A percentile compares a stretch with the other conserved stretches of the same genome.
Evolutionary conservation across 2,329 filamentous ascomycete species (phyloP).

Genomic region (Cordyceps fumosorosea): DNA sequence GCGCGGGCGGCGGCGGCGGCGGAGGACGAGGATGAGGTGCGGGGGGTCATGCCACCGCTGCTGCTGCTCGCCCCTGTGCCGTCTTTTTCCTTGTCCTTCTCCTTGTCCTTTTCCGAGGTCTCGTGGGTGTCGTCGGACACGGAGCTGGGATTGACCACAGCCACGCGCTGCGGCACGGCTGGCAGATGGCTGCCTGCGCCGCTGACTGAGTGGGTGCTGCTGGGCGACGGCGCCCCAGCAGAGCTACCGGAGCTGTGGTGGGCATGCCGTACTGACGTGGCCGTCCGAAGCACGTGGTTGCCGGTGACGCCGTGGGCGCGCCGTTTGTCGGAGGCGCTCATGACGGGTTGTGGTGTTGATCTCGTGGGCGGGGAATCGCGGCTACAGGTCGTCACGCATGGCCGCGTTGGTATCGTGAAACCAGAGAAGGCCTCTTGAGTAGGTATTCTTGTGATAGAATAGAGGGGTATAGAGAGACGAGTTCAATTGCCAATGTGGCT

Average conservation of each 20-base stretch:
- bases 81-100: constrained; percentile 19
- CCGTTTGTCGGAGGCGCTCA: constrained; percentile 40
- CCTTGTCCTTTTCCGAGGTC: constrained; percentile 22
- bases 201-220: constrained; percentile 20
- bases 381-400: constrained; percentile 4
- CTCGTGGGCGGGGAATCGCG: not conserved
- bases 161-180: constrained; percentile 25
- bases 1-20: not conserved
- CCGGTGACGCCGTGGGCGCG: constrained; percentile 25
- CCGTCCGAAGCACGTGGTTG: constrained; percentile 20
- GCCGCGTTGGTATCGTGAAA: not conserved
- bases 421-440: not conserved
- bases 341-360: constrained; percentile 16
- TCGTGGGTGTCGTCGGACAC: constrained; percentile 22
- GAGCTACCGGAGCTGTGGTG: constrained; percentile 15
- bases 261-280: constrained; percentile 10
- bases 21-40: not conserved
- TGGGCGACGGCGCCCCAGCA: not conserved
- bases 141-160: constrained; percentile 20
- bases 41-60: constrained; percentile 12
- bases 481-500: not conserved
- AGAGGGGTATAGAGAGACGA: not conserved
- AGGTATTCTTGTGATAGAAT: not conserved
- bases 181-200: constrained; percentile 25
- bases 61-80: constrained; percentile 15